Evolutionary conservation across 768 basidiomycete genomes (phyloP).

Genomic region (Macrocybe gigantea): DNA sequence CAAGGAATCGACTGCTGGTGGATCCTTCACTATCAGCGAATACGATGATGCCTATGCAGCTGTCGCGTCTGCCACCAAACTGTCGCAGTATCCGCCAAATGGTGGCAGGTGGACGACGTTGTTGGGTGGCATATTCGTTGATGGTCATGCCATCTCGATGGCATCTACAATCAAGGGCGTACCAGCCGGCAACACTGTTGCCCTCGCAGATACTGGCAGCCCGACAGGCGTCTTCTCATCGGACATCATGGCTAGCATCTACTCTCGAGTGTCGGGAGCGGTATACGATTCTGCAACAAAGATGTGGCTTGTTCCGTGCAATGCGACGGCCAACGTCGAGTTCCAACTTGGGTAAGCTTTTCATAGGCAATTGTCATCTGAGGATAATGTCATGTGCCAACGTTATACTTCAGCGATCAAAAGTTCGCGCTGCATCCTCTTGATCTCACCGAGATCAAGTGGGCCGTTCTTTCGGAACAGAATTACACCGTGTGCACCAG

Average conservation of each 20-base stretch:
- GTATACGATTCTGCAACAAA: slow-evolving; percentile 19
- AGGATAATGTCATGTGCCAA: slow-evolving; percentile 1
- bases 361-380: slow-evolving; percentile 8
- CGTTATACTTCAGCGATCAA: slow-evolving; percentile 16
- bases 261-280: slow-evolving; percentile 29
- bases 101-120: slow-evolving; percentile 36
- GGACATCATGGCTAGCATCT: slow-evolving; percentile 29
- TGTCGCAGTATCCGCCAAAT: slow-evolving; percentile 27
- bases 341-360: slow-evolving; percentile 32
- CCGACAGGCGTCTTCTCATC: slow-evolving; percentile 30
- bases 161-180: slow-evolving; percentile 22
- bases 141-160: slow-evolving; percentile 20
- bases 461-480: slow-evolving; percentile 18
- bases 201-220: slow-evolving; percentile 39
- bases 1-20: slow-evolving; percentile 32
- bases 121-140: slow-evolving; percentile 30
- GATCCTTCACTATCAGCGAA: slow-evolving; percentile 36
- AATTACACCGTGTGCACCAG: slow-evolving; percentile 33
- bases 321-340: slow-evolving; percentile 23
- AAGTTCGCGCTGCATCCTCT: slow-evolving; percentile 37
- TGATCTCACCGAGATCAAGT: slow-evolving; percentile 28
- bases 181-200: slow-evolving; percentile 23
- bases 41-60: slow-evolving; percentile 28
- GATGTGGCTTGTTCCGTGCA: slow-evolving; percentile 37
- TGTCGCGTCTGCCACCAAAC: slow-evolving; percentile 22